Percentiles rank a stretch among this genome's conserved stretches.
phyloP scores from a whole-genome alignment of 352 stramenopile genomes.

The Globisporangium ultimum region DNA sequence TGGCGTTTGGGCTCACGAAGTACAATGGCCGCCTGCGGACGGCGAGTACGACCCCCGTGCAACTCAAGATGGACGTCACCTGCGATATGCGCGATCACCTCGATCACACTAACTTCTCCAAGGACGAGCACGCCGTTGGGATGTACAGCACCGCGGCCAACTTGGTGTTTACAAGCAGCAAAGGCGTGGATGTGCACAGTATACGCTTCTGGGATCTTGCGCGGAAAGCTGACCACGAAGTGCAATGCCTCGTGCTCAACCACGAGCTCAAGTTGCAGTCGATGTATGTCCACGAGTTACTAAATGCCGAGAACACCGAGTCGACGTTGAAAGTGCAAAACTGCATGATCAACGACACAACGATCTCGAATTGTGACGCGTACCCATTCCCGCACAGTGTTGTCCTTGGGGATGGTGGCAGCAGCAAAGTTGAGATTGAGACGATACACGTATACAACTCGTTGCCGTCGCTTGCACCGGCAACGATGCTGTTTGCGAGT shows the following conservation, averaged over 20 bases:
- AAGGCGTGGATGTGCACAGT: constrained; percentile 30
- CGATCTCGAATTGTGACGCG: constrained; percentile 26
- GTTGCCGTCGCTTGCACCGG: constrained; percentile 46
- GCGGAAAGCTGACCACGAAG: constrained; percentile 47
- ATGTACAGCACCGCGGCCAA: constrained; percentile 42
- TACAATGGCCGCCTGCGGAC: constrained; percentile 26
- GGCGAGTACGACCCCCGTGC: constrained; percentile 18
- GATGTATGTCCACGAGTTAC: constrained; percentile 55
- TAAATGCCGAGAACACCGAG: constrained; percentile 33
- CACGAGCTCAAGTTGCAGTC: constrained; percentile 64
- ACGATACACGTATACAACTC: constrained; percentile 56
- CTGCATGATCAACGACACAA: constrained; percentile 43
- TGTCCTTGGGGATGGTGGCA: background rate
- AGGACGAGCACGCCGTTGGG: constrained; percentile 29
- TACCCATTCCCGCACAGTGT: constrained; percentile 26
- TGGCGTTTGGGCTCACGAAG: constrained; percentile 42
- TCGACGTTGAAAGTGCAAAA: constrained; percentile 34
- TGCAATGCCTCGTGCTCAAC: constrained; percentile 29
- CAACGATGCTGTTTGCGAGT: constrained; percentile 47
- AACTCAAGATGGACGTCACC: constrained; percentile 48
- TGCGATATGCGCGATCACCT: constrained; percentile 41
- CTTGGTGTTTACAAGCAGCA: constrained; percentile 48
- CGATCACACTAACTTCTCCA: constrained; percentile 6
- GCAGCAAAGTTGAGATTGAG: constrained; percentile 31
- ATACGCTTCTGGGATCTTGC: constrained; percentile 54